Base-by-base conservation (phyloP, 768 basidiomycete species). In the Mycena vulgaris region DNA sequence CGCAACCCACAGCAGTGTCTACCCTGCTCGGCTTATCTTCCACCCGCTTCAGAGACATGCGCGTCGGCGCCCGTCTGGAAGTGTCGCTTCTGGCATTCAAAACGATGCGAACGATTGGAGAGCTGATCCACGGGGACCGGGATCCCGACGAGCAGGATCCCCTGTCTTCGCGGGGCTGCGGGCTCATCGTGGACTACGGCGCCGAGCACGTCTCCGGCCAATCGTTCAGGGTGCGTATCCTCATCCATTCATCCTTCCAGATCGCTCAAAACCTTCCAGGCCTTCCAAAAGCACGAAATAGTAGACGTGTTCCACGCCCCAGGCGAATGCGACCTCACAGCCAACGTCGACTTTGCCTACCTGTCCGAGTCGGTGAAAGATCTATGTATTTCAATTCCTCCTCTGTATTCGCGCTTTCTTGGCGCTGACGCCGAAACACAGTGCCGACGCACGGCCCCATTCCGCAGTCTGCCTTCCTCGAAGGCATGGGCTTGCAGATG, bases 281-380 rank as follows among this genome's bases (percentile, higher is more conserved):
- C 93, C 0, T 98, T 99, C 86, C 92, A 92, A 79, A 84, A 90
- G 25, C 98, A 99, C 77, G 87, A 91, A 66, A 89, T 95, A 17
- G 93, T 94, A 1, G 93, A 97, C 78, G 85, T 94, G 5, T 97
- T 99, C 76, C 86, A 93, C 60, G 83, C 86, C 13, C 96, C 97
- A 0, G 98, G 98, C 21, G 87, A 93, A 47, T 93, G 94, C 47
- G 98, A 99, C 79, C 82, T 99, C 53, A 99, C 98, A 0, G 92
- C 93, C n/a, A 98, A 99, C 76, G 97, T 99, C 55, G 97, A 99
- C 81, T 99, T 99, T 80, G 89, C 91, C 0, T 95, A 94, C 78
- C 85, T 99, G 52, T 87, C 88, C 76, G 95, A 98, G 81, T 91
- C 94, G 0, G 83, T 96, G 70, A 78, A 79, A 1, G 90, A 88